phyloP scores from a whole-genome alignment of 176 grass and related monocot species.

The Sorghum bicolor region DNA sequence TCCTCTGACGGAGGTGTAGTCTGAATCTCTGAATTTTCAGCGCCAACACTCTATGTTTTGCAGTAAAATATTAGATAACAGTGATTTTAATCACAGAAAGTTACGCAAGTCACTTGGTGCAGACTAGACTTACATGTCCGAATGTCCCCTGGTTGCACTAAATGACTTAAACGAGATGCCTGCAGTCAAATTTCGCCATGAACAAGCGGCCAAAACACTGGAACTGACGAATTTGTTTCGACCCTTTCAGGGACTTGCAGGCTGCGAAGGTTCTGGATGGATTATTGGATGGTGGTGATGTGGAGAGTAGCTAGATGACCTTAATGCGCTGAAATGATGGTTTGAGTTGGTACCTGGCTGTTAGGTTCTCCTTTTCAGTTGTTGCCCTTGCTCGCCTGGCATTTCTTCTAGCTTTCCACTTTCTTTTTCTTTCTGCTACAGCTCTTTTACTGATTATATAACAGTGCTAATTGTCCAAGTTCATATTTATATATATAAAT shows the following conservation, averaged over 20 bases:
- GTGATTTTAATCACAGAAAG: neutral
- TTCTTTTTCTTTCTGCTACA: slow-evolving; percentile 17
- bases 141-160: neutral
- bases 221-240: slow-evolving; percentile 32
- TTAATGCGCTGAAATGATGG: slow-evolving; percentile 53
- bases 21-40: slow-evolving; percentile 3
- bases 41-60: neutral
- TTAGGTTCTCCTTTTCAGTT: slow-evolving; percentile 43
- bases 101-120: neutral
- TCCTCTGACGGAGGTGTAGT: neutral
- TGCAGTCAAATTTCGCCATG: neutral
- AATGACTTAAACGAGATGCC: slow-evolving; percentile 19
- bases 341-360: slow-evolving; percentile 52
- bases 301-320: slow-evolving; percentile 26
- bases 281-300: slow-evolving; percentile 33
- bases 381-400: slow-evolving; percentile 16
- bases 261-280: slow-evolving; percentile 39
- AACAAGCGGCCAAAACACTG: slow-evolving; percentile 4
- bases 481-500: neutral
- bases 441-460: slow-evolving; percentile 36
- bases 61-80: neutral
- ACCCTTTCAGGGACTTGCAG: slow-evolving; percentile 40
- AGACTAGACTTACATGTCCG: neutral
- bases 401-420: slow-evolving; percentile 32
- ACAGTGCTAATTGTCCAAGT: slow-evolving; percentile 34